These are phyloP conservation scores for Peronospora farinosa DNA, from an alignment of 352 stramenopile genomes.

Conservation along the genomic window DNA sequence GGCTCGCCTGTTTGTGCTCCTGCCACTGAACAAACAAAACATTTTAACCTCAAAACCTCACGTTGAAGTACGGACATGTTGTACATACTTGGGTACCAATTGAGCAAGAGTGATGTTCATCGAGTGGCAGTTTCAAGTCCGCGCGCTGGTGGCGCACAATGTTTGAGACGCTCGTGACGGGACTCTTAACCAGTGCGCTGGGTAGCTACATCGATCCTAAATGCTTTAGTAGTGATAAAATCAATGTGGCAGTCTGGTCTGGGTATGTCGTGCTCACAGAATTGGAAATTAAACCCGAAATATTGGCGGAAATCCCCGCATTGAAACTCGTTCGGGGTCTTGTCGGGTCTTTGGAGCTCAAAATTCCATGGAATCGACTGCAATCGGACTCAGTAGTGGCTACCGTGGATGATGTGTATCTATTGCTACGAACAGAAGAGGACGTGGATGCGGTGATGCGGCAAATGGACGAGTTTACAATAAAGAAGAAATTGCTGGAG, in stretches of 20 bases:
- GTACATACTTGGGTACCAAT: not conserved
- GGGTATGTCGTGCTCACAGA: constrained; percentile 80
- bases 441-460: constrained; percentile 74
- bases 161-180: constrained; percentile 85
- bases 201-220: constrained; percentile 83
- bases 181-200: constrained; percentile 77
- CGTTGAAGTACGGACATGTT: constrained; percentile 9
- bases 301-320: constrained; percentile 53
- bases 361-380: constrained; percentile 87
- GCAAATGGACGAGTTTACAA: constrained; percentile 69
- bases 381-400: constrained; percentile 83
- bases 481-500: constrained; percentile 83
- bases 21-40: constrained; percentile 1
- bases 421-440: constrained; percentile 71
- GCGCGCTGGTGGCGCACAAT: constrained; percentile 27
- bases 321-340: constrained; percentile 72
- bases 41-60: constrained; percentile 24
- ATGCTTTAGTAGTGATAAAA: constrained; percentile 87
- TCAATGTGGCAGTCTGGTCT: constrained; percentile 83
- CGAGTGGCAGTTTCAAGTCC: not conserved
- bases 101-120: constrained; percentile 1
- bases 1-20: constrained; percentile 23
- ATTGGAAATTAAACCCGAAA: constrained; percentile 74
- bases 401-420: constrained; percentile 83
- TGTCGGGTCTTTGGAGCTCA: constrained; percentile 81